Evolutionary conservation across 208 protist genomes (phyloP), one percentile per base, ranked within the genome.

Genomic region (Leishmania guyanensis): DNA sequence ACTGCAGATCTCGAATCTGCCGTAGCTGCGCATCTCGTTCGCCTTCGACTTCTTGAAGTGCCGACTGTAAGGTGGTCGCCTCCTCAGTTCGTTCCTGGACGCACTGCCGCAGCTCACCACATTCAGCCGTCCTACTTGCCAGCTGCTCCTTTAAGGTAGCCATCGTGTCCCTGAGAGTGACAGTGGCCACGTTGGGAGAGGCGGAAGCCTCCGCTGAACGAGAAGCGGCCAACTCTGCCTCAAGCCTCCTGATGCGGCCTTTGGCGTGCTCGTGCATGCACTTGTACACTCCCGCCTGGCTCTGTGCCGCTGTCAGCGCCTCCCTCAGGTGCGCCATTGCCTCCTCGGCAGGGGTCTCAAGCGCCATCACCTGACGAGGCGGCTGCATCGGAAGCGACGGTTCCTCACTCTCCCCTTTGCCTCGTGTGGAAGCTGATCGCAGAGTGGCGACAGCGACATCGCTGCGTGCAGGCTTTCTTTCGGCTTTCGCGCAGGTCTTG

Each of bases 221-320:
- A 53, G 43, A 53, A 51, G 33, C 68, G 22, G 68, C 46, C 54
- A 83, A 33, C 73, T 86, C 75, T 17, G 60, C 64, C 56, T 88
- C 77, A 36, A 82, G 82, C 50, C 71, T 58, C 71, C 65, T 54
- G n/a, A 75, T 60, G 64, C 60, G 77, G 43, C n/a, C 66, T 46
- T 84, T 36, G 36, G 82, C 84, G 9, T 79, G 46, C 39, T 70
- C 73, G 56, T 83, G n/a, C 68, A 79, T 77, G 48, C 62, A 77
- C 62, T 82, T 78, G 60, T 80, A 73, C 26, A 73, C 64, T 2
- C 20, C 50, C 10, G 66, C 56, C 54, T 78, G 60, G 17, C 46
- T 20, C 54, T 82, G 73, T 68, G 80, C 72, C 6, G 73, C 71
- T 39, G 71, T 51, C 12, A 85, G 33, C 58, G 75, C 60, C 62